Base-by-base conservation (phyloP, 352 stramenopile species). In the Phytophthora litchii region DNA sequence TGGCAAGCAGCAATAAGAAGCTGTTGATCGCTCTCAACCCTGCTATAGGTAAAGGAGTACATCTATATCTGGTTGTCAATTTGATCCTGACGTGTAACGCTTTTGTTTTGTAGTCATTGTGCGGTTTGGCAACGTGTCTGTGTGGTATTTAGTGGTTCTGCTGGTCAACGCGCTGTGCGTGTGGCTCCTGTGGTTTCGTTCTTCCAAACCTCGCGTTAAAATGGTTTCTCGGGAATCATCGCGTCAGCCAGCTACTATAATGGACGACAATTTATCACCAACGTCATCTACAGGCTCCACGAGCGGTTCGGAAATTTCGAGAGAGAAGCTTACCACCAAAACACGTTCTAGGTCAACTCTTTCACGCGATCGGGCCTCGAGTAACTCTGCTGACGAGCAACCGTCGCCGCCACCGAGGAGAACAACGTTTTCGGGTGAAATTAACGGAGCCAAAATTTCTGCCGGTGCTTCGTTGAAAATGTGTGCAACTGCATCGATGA, bases 381-480 rank as follows among this genome's bases (percentile, higher is more conserved):
- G 47, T 49, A 56, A 23, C 21, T 48, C 41, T 8, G 12, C 44
- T 37, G 54, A 60, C 1, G 34, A 38, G 10, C 23, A 27, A 27
- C 23, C 23, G 23, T 34, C 29, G 7, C 36, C 23, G 16, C 19
- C 31, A 8, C 51, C 47, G 0, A 68, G 49, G 13, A 29, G 43
- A 27, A 19, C 56, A 23, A 42, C 54, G 3, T 69, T 75, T 45
- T 60, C 44, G 16, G 73, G 73, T 35, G 46, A 67, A 54, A 64
- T 77, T 14, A 64, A 77, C 36, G 75, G 75, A 8, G 52, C 67
- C 16, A 84, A 74, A 47, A 76, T 54, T 19, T 68, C 70, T 7
- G 83, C 83, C 11, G 83, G 81, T 1, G 63, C 72, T 3, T 93
- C 83, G 1, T 61, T 90, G 17, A 76, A 70, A 40, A 70, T 80